A percentile compares a stretch with the other conserved stretches of the same genome.
These are phyloP conservation scores for Forsythia viridissima DNA, from an alignment of 257 asterid genomes.

Conservation along the genomic window DNA sequence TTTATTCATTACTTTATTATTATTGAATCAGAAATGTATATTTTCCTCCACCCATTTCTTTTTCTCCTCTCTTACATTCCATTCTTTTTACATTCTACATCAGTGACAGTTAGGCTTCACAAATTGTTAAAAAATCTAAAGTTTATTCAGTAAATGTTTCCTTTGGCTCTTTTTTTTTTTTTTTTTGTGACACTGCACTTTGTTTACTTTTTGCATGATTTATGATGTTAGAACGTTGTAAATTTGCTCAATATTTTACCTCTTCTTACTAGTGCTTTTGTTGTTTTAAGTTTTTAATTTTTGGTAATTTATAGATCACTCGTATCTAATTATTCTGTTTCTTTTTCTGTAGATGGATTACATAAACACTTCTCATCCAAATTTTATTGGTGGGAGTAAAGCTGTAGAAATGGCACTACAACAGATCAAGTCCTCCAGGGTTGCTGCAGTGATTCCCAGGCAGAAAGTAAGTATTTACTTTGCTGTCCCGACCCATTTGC, in stretches of 20 bases:
- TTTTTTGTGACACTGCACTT: neutral
- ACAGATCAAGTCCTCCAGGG: constrained; percentile 45
- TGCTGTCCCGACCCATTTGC: neutral
- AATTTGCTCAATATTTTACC: neutral
- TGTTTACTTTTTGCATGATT: neutral
- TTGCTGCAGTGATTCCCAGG: constrained; percentile 31
- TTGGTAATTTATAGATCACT: neutral
- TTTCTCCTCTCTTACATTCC: neutral
- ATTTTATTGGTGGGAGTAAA: constrained; percentile 64
- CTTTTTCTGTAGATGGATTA: constrained; percentile 49
- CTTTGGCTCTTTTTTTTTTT: neutral
- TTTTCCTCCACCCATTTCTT: neutral
- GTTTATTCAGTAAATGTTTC: neutral
- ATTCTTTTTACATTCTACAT: neutral
- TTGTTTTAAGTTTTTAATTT: neutral
- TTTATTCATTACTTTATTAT: neutral
- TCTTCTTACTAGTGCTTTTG: neutral
- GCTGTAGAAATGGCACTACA: constrained; percentile 60
- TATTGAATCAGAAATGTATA: neutral
- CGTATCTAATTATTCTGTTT: neutral
- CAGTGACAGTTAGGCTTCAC: no score
- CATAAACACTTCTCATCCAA: constrained; percentile 72
- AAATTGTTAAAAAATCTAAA: no score
- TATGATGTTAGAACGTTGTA: neutral
- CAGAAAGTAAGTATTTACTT: constrained; percentile 28